phyloP scores from a whole-genome alignment of 148 eudicot species.

The Pharnaceum exiguum region DNA sequence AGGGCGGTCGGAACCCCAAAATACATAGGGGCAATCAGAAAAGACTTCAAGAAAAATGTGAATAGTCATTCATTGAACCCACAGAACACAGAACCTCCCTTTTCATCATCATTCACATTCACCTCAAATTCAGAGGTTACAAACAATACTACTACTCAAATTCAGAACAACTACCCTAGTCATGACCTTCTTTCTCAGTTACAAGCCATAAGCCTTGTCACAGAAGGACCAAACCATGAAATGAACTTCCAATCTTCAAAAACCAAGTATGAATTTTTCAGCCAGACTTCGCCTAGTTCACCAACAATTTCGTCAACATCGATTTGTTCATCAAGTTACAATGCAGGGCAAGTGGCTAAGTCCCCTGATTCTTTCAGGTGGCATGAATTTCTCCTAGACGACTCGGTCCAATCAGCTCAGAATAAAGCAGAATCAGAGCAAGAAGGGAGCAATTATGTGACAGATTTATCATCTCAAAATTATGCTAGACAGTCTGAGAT shows the following conservation, averaged over 20 bases:
- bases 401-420: constrained; percentile 22
- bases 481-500: not conserved
- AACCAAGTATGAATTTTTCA: not conserved
- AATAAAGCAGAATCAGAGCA: constrained; percentile 11
- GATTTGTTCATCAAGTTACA: constrained; percentile 17
- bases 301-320: constrained; percentile 27
- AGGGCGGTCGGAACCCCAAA: constrained; percentile 16
- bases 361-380: constrained; percentile 40
- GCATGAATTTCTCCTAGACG: constrained; percentile 72
- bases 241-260: not conserved
- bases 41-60: constrained; percentile 28
- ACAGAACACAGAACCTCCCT: constrained; percentile 12
- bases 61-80: constrained; percentile 7
- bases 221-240: constrained; percentile 29
- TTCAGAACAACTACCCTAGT: not conserved
- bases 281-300: constrained; percentile 11
- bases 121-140: constrained; percentile 7
- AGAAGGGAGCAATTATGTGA: not conserved
- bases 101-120: constrained; percentile 4
- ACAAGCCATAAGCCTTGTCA: constrained; percentile 58
- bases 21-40: constrained; percentile 22
- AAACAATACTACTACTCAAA: not conserved
- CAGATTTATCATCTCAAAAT: not conserved
- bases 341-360: constrained; percentile 11
- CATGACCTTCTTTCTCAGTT: constrained; percentile 55